Evolutionary conservation across 257 asterid species (phyloP).

Genomic region (Jasminum sambac): DNA sequence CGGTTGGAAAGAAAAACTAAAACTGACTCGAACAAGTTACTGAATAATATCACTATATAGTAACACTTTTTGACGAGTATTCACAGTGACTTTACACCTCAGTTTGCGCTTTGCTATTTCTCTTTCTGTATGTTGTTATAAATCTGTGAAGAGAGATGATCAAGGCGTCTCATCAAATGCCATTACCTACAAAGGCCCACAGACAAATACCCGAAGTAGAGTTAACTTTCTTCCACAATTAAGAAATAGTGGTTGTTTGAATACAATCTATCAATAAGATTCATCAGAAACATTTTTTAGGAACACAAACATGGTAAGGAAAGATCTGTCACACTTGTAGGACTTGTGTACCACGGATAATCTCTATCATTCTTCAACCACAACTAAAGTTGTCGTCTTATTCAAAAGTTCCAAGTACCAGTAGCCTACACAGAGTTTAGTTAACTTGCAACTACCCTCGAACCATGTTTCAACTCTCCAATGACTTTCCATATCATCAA

Average conservation of each 20-base stretch:
- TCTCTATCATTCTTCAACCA: background rate
- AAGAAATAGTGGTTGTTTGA: background rate
- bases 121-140: background rate
- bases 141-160: background rate
- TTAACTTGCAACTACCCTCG: background rate
- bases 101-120: background rate
- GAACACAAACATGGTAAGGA: background rate
- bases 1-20: background rate
- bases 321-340: background rate
- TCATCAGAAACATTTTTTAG: background rate
- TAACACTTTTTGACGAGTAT: background rate
- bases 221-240: background rate
- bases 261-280: background rate
- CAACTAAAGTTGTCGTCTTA: background rate
- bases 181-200: background rate
- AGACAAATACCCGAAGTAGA: background rate
- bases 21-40: background rate
- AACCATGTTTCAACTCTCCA: background rate
- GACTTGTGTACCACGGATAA: background rate
- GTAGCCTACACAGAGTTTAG: background rate
- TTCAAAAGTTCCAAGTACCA: background rate
- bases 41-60: background rate
- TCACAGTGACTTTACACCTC: conserved; percentile 4
- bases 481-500: background rate
- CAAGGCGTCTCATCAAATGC: conserved; percentile 9